These are phyloP conservation scores for Lathyrus tuberosus DNA, from an alignment of 306 rosid genomes.

Conservation along the genomic window DNA sequence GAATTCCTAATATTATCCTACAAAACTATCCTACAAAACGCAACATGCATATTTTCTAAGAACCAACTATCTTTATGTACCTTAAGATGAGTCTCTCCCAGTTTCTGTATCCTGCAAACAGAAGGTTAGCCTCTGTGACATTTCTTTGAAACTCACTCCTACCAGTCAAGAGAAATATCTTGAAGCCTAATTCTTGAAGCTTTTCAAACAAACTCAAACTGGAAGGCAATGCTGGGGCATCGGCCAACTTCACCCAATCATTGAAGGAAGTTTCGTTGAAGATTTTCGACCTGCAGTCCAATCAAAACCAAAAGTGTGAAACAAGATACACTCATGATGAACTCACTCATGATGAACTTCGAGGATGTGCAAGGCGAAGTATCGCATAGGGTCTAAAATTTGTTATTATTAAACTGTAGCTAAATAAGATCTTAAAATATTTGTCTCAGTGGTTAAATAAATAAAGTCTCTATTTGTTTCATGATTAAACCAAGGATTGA, in stretches of 20 bases:
- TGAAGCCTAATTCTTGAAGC: constrained; percentile 60
- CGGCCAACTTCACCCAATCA: constrained; percentile 67
- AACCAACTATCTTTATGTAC: constrained; percentile 44
- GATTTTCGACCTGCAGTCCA: constrained; percentile 49
- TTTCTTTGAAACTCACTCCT: constrained; percentile 71
- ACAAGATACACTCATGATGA: constrained; percentile 17
- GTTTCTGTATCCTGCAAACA: constrained; percentile 51
- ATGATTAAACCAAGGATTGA: too few relatives aligned
- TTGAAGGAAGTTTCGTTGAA: constrained; percentile 62
- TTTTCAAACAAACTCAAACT: constrained; percentile 63
- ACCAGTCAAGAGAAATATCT: constrained; percentile 72
- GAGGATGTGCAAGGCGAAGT: too few relatives aligned
- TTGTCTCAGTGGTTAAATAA: too few relatives aligned
- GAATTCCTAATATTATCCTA: not conserved
- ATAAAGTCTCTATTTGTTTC: too few relatives aligned
- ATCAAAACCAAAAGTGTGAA: constrained; percentile 34
- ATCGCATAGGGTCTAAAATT: too few relatives aligned
- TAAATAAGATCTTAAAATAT: too few relatives aligned
- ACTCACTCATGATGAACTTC: constrained; percentile 19
- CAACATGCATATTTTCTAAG: not conserved
- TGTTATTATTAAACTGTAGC: too few relatives aligned
- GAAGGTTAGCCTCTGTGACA: constrained; percentile 63
- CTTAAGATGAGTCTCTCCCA: constrained; percentile 88
- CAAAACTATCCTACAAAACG: constrained; percentile 19
- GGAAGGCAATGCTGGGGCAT: constrained; percentile 71